These are phyloP conservation scores for Fusarium goolgardi DNA, from an alignment of 2,329 filamentous ascomycete species.

Conservation along the genomic window DNA sequence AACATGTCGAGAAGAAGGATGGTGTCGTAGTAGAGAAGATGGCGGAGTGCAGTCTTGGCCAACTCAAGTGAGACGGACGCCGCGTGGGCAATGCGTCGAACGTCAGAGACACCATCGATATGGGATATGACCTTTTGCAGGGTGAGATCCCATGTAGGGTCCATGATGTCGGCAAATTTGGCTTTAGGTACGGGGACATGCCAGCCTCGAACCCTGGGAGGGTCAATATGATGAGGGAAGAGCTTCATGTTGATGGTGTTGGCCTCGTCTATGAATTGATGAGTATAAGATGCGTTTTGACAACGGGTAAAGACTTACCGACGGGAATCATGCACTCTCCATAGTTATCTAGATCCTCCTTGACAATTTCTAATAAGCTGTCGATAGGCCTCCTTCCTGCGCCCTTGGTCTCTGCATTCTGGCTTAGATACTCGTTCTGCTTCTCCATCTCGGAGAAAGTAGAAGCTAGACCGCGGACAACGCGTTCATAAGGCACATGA, in stretches of 20 bases:
- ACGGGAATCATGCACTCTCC: constrained; percentile 99
- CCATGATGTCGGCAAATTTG: constrained; percentile 71
- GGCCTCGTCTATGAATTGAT: constrained; percentile 73
- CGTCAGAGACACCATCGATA: constrained; percentile 91
- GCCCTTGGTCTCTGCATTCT: constrained; percentile 62
- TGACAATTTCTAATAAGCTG: constrained; percentile 82
- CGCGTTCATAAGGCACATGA: constrained; percentile 82
- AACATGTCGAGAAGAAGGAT: constrained; percentile 93
- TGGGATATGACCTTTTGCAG: constrained; percentile 82
- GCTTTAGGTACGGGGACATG: constrained; percentile 86
- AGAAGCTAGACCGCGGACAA: constrained; percentile 85
- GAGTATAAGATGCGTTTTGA: not conserved
- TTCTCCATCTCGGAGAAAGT: constrained; percentile 92
- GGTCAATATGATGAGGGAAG: constrained; percentile 83
- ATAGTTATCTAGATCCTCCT: constrained; percentile 94
- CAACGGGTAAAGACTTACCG: constrained; percentile 63
- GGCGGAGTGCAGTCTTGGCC: constrained; percentile 85
- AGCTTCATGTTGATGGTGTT: constrained; percentile 98
- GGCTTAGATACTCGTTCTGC: constrained; percentile 84
- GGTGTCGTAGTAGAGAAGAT: constrained; percentile 93
- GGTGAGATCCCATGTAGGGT: constrained; percentile 79
- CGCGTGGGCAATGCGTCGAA: constrained; percentile 84
- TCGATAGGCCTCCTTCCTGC: constrained; percentile 76
- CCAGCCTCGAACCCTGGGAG: constrained; percentile 83
- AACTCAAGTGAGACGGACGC: constrained; percentile 90